phyloP scores from a whole-genome alignment of 805 yeast genomes.

The Yarrowia sp. region DNA sequence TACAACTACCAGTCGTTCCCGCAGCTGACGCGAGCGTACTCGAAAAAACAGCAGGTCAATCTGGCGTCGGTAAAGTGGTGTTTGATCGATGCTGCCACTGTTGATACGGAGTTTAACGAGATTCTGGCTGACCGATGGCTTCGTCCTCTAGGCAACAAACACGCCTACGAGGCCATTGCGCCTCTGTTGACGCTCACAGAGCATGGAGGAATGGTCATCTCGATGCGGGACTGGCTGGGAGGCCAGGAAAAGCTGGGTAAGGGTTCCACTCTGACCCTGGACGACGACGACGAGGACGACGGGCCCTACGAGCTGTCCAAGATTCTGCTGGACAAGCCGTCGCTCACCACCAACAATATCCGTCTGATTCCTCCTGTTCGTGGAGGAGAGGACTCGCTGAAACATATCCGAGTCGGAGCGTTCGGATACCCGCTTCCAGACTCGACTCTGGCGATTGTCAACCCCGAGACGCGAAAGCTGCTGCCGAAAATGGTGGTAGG shows the following conservation, averaged over 20 bases:
- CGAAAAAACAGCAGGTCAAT: slow-evolving; percentile 76
- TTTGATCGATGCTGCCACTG: slow-evolving; percentile 82
- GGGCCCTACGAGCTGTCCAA: slow-evolving; percentile 62
- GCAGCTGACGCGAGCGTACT: slow-evolving; percentile 77
- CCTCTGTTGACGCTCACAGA: slow-evolving; percentile 90
- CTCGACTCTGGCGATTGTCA: slow-evolving; percentile 90
- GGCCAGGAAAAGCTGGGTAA: slow-evolving; percentile 67
- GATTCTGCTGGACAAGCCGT: slow-evolving; percentile 73
- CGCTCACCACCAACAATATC: slow-evolving; percentile 74
- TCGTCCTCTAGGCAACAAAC: slow-evolving; percentile 83
- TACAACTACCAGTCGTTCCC: slow-evolving; percentile 94
- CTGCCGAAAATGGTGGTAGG: slow-evolving; percentile 84
- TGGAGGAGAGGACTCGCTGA: slow-evolving; percentile 54
- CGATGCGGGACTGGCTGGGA: slow-evolving; percentile 91
- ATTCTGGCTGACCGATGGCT: slow-evolving; percentile 89
- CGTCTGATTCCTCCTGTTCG: slow-evolving; percentile 64
- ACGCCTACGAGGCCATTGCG: slow-evolving; percentile 76
- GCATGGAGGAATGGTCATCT: slow-evolving; percentile 94
- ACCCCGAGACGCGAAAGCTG: slow-evolving; percentile 84
- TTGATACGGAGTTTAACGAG: slow-evolving; percentile 92
- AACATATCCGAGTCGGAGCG: slow-evolving; percentile 76
- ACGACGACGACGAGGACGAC: slow-evolving; percentile 52
- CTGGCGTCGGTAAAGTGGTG: slow-evolving; percentile 87
- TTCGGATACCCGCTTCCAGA: slow-evolving; percentile 96
- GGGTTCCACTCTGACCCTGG: slow-evolving; percentile 48